Evolutionary conservation across 2,329 filamentous ascomycete genomes (phyloP).

Genomic region (Ascochyta clinopodiicola): DNA sequence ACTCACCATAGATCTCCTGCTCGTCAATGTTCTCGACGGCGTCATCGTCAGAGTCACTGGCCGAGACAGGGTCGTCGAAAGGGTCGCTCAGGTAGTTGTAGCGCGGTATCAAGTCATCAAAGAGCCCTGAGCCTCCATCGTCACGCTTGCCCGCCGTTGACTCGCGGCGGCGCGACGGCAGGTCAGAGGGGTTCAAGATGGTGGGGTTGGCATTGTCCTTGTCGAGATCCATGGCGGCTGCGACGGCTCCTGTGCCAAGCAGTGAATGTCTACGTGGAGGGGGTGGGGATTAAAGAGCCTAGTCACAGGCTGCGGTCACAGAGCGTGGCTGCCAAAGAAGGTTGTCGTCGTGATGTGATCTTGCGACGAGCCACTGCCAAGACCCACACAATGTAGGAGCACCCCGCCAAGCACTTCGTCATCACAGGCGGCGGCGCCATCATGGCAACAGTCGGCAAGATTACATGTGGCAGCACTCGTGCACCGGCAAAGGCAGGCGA

Average conservation of each 20-base stretch:
- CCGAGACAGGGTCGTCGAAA: slow-evolving; percentile 49
- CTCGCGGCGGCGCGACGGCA: slow-evolving; percentile 75
- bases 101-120: slow-evolving; percentile 60
- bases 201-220: slow-evolving; percentile 87
- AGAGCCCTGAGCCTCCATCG: slow-evolving; percentile 59
- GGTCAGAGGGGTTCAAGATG: slow-evolving; percentile 84
- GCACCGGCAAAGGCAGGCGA: slow-evolving; percentile 11
- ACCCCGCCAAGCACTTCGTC: slow-evolving; percentile 11
- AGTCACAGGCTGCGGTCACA: slow-evolving; percentile 5
- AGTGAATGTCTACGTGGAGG: not conserved
- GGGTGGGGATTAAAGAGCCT: slow-evolving; percentile 4
- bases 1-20: slow-evolving; percentile 89
- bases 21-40: slow-evolving; percentile 87
- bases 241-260: slow-evolving; percentile 13
- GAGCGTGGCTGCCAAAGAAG: slow-evolving; percentile 12
- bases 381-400: not conserved
- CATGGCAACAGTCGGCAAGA: too few relatives aligned
- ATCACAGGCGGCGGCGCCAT: not conserved
- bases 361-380: slow-evolving; percentile 18
- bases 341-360: not conserved
- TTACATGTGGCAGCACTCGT: not conserved
- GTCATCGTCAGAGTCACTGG: slow-evolving; percentile 61
- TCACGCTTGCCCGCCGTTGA: slow-evolving; percentile 51
- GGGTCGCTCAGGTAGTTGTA: slow-evolving; percentile 59
- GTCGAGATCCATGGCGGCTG: slow-evolving; percentile 51